A percentile compares a stretch with the other conserved stretches of the same genome.
phyloP scores from a whole-genome alignment of 352 stramenopile genomes.

The Pythium aphanidermatum region DNA sequence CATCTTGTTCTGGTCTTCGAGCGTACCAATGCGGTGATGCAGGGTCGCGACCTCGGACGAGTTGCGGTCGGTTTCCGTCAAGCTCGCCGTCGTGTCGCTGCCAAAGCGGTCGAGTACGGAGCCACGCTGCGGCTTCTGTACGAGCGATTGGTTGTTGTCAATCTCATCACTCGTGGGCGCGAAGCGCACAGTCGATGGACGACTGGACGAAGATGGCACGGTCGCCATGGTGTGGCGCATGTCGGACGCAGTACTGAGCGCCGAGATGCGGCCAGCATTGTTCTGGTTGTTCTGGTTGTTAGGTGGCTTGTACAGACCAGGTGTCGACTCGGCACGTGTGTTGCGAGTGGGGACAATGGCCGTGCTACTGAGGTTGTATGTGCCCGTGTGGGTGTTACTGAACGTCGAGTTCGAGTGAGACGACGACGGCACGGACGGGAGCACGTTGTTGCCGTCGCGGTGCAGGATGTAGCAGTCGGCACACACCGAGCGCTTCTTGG shows the following conservation, averaged over 20 bases:
- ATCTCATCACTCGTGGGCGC: slow-evolving; percentile 1
- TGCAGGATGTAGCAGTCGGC: slow-evolving; percentile 71
- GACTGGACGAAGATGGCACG: slow-evolving; percentile 3
- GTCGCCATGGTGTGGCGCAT: slow-evolving; percentile 14
- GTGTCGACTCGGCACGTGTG: slow-evolving; percentile 11
- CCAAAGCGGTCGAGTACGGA: slow-evolving; percentile 20
- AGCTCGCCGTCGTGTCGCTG: slow-evolving; percentile 53
- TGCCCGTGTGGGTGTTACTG: slow-evolving; percentile 8
- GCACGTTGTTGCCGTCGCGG: slow-evolving; percentile 41
- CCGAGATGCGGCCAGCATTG: slow-evolving; percentile 6
- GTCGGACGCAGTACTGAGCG: slow-evolving; percentile 11
- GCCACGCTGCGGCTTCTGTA: slow-evolving; percentile 17
- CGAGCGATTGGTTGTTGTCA: slow-evolving; percentile 3
- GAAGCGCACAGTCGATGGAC: slow-evolving; percentile 11
- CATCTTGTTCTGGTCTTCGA: slow-evolving; percentile 75
- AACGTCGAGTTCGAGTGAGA: slow-evolving; percentile 9
- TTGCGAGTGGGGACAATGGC: slow-evolving; percentile 14
- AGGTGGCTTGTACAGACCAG: slow-evolving; percentile 2
- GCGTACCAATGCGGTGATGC: slow-evolving; percentile 40
- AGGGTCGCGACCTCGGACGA: slow-evolving; percentile 42
- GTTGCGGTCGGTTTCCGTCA: slow-evolving; percentile 40
- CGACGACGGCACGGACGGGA: slow-evolving; percentile 23
- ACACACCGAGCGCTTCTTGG: slow-evolving; percentile 70
- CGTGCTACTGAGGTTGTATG: slow-evolving; percentile 5
- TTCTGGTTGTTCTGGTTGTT: background rate